Conservation (phyloP, 2,329 filamentous ascomycete genomes). For the Fusarium setosum region DNA sequence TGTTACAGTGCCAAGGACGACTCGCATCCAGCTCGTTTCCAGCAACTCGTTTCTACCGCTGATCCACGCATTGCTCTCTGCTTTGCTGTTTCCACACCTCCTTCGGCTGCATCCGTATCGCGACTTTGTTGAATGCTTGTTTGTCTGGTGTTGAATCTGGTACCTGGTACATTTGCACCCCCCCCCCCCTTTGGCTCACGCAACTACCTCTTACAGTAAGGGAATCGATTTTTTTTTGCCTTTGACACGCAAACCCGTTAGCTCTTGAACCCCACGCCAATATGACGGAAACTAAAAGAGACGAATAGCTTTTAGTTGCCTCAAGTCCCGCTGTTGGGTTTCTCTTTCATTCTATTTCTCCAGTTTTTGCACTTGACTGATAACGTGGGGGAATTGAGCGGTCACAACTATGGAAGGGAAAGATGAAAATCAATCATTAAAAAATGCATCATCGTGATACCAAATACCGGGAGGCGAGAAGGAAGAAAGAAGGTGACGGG, state of each 20-base stretch:
- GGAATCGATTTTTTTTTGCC: neutral
- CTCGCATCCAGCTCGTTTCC: neutral
- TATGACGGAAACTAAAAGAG: conserved; percentile 26
- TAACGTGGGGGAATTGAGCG: neutral
- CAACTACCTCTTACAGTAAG: too few species aligned
- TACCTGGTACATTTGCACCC: conserved; percentile 16
- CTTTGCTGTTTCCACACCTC: conserved; percentile 14
- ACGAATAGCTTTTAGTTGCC: neutral
- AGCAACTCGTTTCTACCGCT: neutral
- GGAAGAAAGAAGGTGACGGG: too few species aligned
- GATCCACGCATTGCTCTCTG: neutral
- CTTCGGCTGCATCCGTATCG: conserved; percentile 18
- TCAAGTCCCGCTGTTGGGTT: neutral
- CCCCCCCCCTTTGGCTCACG: too few species aligned
- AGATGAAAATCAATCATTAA: too few species aligned
- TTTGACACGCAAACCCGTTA: neutral
- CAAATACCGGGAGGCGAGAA: too few species aligned
- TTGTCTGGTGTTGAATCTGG: conserved; percentile 9
- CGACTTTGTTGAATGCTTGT: conserved; percentile 13
- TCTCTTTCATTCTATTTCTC: neutral
- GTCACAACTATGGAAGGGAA: too few species aligned
- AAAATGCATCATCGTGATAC: too few species aligned
- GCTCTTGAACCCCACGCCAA: conserved; percentile 24
- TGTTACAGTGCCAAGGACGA: neutral
- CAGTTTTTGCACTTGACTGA: neutral